Percentiles rank a stretch among this genome's conserved stretches.
Conservation (phyloP, 257 asterid genomes). For the Nyctanthes arbortristis region DNA sequence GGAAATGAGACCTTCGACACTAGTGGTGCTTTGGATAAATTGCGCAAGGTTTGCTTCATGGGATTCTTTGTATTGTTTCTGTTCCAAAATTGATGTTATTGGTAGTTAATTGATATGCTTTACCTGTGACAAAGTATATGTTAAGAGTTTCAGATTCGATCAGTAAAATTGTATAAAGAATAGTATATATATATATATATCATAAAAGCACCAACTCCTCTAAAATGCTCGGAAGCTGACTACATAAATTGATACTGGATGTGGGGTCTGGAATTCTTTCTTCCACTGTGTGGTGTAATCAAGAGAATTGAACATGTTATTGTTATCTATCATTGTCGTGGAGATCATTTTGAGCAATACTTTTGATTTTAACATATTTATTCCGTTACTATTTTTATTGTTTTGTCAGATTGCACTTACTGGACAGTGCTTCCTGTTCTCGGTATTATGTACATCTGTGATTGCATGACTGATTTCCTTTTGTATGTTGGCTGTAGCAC, state of each 20-base stretch:
- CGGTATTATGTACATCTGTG: not conserved
- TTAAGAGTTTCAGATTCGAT: slow-evolving; percentile 10
- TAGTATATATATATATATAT: too few species aligned
- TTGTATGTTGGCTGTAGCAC: not conserved
- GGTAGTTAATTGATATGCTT: slow-evolving; percentile 11
- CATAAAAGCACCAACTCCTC: not conserved
- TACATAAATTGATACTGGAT: not conserved
- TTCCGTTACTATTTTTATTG: not conserved
- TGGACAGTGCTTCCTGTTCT: too few species aligned
- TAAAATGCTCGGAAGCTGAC: not conserved
- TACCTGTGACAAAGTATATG: slow-evolving; percentile 13
- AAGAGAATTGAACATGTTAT: not conserved
- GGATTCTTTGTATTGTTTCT: slow-evolving; percentile 22
- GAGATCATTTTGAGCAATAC: not conserved
- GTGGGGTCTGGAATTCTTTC: not conserved
- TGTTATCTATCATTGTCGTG: not conserved
- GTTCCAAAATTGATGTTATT: slow-evolving; percentile 4
- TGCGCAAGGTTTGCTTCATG: too few species aligned
- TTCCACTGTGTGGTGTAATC: not conserved
- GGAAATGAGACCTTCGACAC: not conserved
- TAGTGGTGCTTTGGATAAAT: too few species aligned
- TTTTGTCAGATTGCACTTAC: too few species aligned
- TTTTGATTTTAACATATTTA: not conserved
- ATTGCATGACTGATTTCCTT: not conserved
- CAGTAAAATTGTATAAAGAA: slow-evolving; percentile 1